Evolutionary conservation across 2,329 filamentous ascomycete species (phyloP).

Genomic region (Penicillium vulpinum): DNA sequence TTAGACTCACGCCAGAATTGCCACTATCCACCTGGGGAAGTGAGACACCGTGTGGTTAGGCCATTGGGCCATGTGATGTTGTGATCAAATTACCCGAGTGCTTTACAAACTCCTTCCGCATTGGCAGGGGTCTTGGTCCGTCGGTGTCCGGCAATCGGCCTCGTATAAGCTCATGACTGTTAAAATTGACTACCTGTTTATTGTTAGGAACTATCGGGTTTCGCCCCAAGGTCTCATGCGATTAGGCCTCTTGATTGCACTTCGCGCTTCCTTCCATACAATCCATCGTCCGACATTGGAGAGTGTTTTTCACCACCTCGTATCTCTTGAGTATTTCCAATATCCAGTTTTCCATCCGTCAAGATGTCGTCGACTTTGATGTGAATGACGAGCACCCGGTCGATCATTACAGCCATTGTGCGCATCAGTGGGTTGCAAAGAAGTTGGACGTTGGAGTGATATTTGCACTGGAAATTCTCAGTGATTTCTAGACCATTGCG

Average conservation of each 20-base stretch:
- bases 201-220: not conserved
- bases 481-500: constrained; percentile 55
- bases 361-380: constrained; percentile 57
- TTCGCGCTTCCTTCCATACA: constrained; percentile 43
- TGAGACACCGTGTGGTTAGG: constrained; percentile 2
- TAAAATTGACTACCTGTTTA: not conserved
- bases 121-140: constrained; percentile 5
- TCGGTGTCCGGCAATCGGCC: constrained; percentile 1
- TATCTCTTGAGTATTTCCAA: constrained; percentile 61
- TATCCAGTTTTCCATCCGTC: constrained; percentile 57
- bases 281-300: constrained; percentile 33
- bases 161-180: constrained; percentile 3
- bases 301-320: constrained; percentile 57
- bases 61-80: not conserved
- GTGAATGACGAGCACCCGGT: constrained; percentile 58
- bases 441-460: constrained; percentile 56
- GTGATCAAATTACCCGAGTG: not conserved
- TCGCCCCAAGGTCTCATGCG: not conserved
- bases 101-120: not conserved
- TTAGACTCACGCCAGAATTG: constrained; percentile 3
- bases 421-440: constrained; percentile 61
- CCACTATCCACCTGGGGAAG: not conserved
- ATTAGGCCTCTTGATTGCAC: constrained; percentile 17
- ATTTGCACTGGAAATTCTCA: constrained; percentile 61
- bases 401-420: constrained; percentile 59